Evolutionary conservation across 768 basidiomycete species (phyloP), one percentile per base, ranked within the genome.

Genomic region (Peribolospora baueri): DNA sequence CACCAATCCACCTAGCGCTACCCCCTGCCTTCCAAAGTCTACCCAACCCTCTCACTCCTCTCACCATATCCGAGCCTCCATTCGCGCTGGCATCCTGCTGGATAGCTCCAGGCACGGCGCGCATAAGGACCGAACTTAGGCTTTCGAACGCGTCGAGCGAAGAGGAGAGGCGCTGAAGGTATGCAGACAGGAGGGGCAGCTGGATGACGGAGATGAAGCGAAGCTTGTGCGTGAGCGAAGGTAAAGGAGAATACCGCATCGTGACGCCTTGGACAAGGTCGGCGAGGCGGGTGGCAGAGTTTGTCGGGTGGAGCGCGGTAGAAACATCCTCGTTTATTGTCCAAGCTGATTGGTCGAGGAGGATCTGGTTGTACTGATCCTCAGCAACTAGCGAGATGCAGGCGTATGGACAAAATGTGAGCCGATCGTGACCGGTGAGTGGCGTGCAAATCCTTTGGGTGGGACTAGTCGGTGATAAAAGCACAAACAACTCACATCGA

Each of bases 71-170:
- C 56, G 57, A 42, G 39, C 53, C 60, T 49, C 52, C 70, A 70
- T 56, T 73, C 69, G 40, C 70, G 65, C 39, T 72, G 70, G n/a
- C 77, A 67, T 49, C 71, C 73, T 76, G 74, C 0, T 69, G 64
- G 46, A 97, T 72, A 0, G 86, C 86, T 13, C 93, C 93, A 1
- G 93, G 93, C 2, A 97, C 88, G 3, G 82, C 82, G 10, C 86
- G 80, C 46, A 88, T 77, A 59, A 98, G 78, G 0, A 80, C 75
- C 40, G 83, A 86, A 1, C 87, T 85, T 5, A 93, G 71, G 1
- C 80, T 82, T 67, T 97, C 93, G 61, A 95, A 95, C 0, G 90
- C 91, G 62, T 95, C 87, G 37, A 95, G 70, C 7, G 88, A 86
- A 7, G 81, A 76, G 1, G 76, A 72, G 65, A 98, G 79, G 14